A percentile compares a stretch with the other conserved stretches of the same genome.
Conservation (phyloP, 2,329 filamentous ascomycete species). For the Juglanconis sp. region DNA sequence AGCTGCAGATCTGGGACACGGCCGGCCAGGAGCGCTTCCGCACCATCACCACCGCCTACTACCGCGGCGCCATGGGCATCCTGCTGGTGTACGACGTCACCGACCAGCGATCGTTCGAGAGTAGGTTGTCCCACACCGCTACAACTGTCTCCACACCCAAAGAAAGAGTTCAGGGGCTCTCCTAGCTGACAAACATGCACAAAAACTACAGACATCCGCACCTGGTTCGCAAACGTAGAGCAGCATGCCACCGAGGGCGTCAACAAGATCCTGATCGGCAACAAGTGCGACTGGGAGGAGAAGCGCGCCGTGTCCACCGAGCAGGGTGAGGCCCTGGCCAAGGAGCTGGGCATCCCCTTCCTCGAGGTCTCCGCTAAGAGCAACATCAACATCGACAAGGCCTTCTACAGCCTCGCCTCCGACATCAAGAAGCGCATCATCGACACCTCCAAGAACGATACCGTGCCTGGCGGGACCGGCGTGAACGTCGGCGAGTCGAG, state of each 20-base stretch:
- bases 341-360: constrained; percentile 96
- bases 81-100: constrained; percentile 98
- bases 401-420: constrained; percentile 89
- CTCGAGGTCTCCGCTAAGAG: constrained; percentile 98
- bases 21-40: constrained; percentile 97
- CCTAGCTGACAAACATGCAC: no score
- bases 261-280: constrained; percentile 99
- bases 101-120: constrained; percentile 92
- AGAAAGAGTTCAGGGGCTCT: no score
- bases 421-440: constrained; percentile 99
- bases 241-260: constrained; percentile 98
- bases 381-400: constrained; percentile 99
- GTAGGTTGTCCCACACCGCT: constrained; percentile 48
- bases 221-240: constrained; percentile 99
- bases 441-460: constrained; percentile 80
- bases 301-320: constrained; percentile 93
- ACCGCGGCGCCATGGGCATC: constrained; percentile 97
- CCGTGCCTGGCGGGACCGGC: constrained; percentile 50
- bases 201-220: constrained; percentile 70
- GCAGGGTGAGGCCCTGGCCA: constrained; percentile 86
- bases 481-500: constrained; percentile 68
- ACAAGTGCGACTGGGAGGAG: constrained; percentile 99
- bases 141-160: neutral
- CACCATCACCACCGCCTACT: constrained; percentile 98
- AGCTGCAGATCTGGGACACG: constrained; percentile 99